These are phyloP conservation scores for Parietaria judaica DNA, from an alignment of 306 rosid species.

Conservation along the genomic window DNA sequence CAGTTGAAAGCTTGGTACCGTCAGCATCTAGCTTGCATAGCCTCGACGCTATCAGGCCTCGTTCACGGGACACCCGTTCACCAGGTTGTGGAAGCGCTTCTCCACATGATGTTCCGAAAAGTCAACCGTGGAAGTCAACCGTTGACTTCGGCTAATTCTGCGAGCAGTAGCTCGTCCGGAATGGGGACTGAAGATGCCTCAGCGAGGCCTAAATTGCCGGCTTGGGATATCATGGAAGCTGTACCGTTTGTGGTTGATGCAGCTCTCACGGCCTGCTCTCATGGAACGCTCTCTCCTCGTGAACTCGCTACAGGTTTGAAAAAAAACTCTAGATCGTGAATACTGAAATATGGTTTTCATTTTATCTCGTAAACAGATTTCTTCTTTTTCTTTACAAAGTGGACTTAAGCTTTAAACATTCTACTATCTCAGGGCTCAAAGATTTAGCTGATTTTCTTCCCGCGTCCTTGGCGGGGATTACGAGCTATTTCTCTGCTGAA, in stretches of 20 bases:
- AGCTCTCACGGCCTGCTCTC: constrained; percentile 96
- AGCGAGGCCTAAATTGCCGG: constrained; percentile 78
- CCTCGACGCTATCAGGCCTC: constrained; percentile 92
- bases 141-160: constrained; percentile 54
- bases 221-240: constrained; percentile 97
- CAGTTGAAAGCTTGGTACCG: constrained; percentile 87
- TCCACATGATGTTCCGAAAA: constrained; percentile 79
- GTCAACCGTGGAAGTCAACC: constrained; percentile 61
- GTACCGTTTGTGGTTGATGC: constrained; percentile 96
- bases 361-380: background rate
- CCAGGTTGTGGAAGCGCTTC: constrained; percentile 91
- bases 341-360: background rate
- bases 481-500: constrained; percentile 95
- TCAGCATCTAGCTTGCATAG: constrained; percentile 96
- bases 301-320: constrained; percentile 86
- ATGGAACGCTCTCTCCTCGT: constrained; percentile 90
- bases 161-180: constrained; percentile 90
- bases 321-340: background rate
- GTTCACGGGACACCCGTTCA: constrained; percentile 93
- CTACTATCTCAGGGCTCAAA: constrained; percentile 67
- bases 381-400: background rate
- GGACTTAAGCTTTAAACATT: background rate
- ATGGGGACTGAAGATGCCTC: constrained; percentile 60
- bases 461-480: constrained; percentile 89
- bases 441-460: constrained; percentile 98